These are phyloP conservation scores for Yarrowia keelungensis DNA, from an alignment of 805 yeast species.

Conservation along the genomic window DNA sequence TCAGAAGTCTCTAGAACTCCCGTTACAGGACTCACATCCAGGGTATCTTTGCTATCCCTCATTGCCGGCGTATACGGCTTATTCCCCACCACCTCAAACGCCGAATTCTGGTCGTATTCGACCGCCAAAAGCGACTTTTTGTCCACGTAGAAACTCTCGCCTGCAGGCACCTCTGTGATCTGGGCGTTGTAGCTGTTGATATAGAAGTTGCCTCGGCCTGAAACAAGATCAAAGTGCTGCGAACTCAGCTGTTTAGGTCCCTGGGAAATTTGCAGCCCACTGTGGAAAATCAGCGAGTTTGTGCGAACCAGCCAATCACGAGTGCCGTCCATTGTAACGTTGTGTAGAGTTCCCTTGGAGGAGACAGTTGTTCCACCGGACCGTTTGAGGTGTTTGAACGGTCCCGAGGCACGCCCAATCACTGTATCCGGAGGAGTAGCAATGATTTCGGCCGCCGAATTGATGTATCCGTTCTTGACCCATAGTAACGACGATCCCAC, in stretches of 20 bases:
- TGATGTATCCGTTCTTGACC: constrained; percentile 21
- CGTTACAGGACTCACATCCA: constrained; percentile 23
- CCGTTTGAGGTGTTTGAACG: constrained; percentile 6
- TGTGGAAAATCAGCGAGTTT: not conserved
- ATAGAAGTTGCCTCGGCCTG: constrained; percentile 35
- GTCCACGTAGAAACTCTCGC: constrained; percentile 26
- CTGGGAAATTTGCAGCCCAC: constrained; percentile 5
- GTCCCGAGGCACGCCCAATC: not conserved
- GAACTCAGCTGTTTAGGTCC: not conserved
- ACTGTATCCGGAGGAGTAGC: constrained; percentile 15
- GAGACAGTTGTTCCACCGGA: constrained; percentile 15
- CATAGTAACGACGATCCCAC: constrained; percentile 23
- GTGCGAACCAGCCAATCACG: constrained; percentile 37
- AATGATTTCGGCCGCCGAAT: constrained; percentile 13
- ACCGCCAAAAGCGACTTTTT: constrained; percentile 5
- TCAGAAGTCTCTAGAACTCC: not conserved
- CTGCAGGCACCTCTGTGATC: constrained; percentile 22
- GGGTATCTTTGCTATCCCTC: not conserved
- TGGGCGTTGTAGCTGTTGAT: constrained; percentile 31
- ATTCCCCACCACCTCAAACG: constrained; percentile 9
- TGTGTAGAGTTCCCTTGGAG: constrained; percentile 21
- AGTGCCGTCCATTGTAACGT: constrained; percentile 31
- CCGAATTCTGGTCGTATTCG: constrained; percentile 27
- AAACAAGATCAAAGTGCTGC: not conserved
- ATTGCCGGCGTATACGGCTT: not conserved